Evolutionary conservation across 108 stramenopile species (phyloP).

Genomic region (Fistulifera pelliculosa): DNA sequence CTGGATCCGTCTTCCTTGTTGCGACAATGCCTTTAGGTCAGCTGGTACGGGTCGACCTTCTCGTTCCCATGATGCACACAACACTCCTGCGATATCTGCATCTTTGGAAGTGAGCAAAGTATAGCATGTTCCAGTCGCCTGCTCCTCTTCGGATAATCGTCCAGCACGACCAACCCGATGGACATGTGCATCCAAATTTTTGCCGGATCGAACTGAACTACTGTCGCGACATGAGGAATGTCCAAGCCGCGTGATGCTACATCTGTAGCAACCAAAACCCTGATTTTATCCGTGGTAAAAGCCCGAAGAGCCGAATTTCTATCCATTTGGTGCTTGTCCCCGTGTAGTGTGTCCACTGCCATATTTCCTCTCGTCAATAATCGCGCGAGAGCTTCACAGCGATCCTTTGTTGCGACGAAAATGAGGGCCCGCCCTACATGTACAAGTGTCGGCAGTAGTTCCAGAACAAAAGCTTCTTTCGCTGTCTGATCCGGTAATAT

Average conservation of each 20-base stretch:
- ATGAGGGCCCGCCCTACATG: constrained; percentile 63
- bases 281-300: constrained; percentile 68
- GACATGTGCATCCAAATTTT: constrained; percentile 87
- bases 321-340: constrained; percentile 90
- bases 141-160: constrained; percentile 72
- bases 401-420: constrained; percentile 67
- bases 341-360: constrained; percentile 87
- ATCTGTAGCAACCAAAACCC: constrained; percentile 94
- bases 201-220: constrained; percentile 91
- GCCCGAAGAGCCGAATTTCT: constrained; percentile 83
- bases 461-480: constrained; percentile 56
- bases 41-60: constrained; percentile 49
- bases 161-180: constrained; percentile 97
- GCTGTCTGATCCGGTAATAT: constrained; percentile 47
- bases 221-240: constrained; percentile 83
- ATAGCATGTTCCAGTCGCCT: constrained; percentile 64
- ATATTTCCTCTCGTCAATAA: constrained; percentile 17
- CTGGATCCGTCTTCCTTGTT: constrained; percentile 26
- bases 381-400: constrained; percentile 55
- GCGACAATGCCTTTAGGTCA: constrained; percentile 22
- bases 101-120: constrained; percentile 62
- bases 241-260: constrained; percentile 98
- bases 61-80: constrained; percentile 57
- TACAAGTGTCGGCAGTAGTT: constrained; percentile 52
- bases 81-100: constrained; percentile 58